Evolutionary conservation across 106 monocot genomes (phyloP).

Genomic region (Dendrobium nobile): DNA sequence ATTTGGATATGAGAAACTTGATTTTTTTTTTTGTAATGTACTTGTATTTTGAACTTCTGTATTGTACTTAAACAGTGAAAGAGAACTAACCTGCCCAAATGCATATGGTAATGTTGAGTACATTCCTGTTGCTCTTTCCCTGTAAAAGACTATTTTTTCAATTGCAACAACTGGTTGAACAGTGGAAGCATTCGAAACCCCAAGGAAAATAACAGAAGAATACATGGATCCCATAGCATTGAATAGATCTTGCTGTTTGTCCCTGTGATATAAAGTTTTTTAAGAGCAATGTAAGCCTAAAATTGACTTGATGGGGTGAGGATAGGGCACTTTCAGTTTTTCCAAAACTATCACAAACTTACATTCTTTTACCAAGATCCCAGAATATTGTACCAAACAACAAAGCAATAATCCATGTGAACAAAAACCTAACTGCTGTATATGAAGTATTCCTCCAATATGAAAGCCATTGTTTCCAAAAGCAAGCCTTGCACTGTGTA

Average conservation of each 20-base stretch:
- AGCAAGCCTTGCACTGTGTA: conserved; percentile 55
- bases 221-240: conserved; percentile 26
- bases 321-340: background rate
- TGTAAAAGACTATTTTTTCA: conserved; percentile 27
- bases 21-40: background rate
- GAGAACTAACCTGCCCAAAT: conserved; percentile 15
- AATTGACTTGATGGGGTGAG: background rate
- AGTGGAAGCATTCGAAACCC: background rate
- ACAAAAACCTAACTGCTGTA: conserved; percentile 37
- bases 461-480: conserved; percentile 76
- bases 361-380: conserved; percentile 56
- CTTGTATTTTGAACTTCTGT: too few relatives aligned
- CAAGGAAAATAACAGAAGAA: conserved; percentile 8
- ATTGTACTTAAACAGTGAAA: background rate
- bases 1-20: background rate
- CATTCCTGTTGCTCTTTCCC: conserved; percentile 26
- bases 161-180: conserved; percentile 19
- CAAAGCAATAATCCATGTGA: conserved; percentile 40
- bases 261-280: conserved; percentile 2
- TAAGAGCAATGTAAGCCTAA: background rate
- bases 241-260: conserved; percentile 10
- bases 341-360: background rate
- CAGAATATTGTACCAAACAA: conserved; percentile 75
- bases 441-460: conserved; percentile 87
- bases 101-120: conserved; percentile 26